Base-by-base conservation (phyloP, 163 green algal species). In the Coccomyxa subellipsoidea region DNA sequence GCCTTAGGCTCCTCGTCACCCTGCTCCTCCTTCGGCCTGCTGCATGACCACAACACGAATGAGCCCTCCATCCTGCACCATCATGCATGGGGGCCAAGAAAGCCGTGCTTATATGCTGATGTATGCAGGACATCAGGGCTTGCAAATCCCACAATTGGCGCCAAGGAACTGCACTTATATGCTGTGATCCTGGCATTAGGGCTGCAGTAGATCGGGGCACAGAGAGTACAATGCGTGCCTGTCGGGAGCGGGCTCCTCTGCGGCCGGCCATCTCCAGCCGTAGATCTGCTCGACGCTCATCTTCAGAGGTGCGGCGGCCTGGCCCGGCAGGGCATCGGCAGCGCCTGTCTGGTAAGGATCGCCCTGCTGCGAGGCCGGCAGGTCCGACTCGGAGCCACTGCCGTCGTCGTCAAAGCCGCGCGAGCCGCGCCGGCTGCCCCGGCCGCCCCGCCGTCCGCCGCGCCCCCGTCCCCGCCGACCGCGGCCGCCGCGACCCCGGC, bases 201-300 rank as follows among this genome's bases (percentile, higher is more conserved):
- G 39, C 8, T 54, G 39, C 23, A 59, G 47, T 18, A 59, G 21
- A 7, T 59, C 23, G 47, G n/a, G n/a, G n/a, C n/a, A n/a, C n/a
- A n/a, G n/a, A n/a, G n/a, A n/a, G n/a, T n/a, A n/a, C n/a, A n/a
- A 7, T 7, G 3, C 66, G 27, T 23, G n/a, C 66, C n/a, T 73
- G 66, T 36, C 29, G 4, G 66, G 66, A 10, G 66, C 8, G 21
- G 31, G 29, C 66, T 73, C 66, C 66, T 73, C 66, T 23, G 29
- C 29, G 31, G 66, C 66, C 15, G 90, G 90, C 84, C 86, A 91
- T 7, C 94, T 88, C 93, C 94, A 97, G 7, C 90, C 94, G 53
- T 94, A 86, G 69, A 97, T 93, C 35, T 82, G 73, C 78, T 96
- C 93, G 53, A 97, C 92, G 15, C 90, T 79, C 8, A 89, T 90